phyloP scores from a whole-genome alignment of 139 green algal species.

The Chlamydomonas incerta region DNA sequence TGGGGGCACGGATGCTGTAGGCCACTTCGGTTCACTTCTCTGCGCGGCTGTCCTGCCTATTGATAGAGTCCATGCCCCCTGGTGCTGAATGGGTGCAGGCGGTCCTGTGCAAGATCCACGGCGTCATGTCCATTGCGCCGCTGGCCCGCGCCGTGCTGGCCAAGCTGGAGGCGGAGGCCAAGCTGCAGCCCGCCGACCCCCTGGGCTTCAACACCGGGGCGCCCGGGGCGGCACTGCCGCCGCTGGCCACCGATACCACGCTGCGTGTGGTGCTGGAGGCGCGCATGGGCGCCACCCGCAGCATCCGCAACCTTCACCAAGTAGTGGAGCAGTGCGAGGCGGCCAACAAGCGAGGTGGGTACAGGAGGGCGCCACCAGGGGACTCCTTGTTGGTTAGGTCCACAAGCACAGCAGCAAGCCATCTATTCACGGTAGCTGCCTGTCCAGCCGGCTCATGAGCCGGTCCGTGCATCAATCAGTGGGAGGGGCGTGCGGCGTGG shows the following conservation, averaged over 20 bases:
- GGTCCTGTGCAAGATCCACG: slow-evolving; percentile 28
- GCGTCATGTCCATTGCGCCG: not conserved
- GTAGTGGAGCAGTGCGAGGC: not conserved
- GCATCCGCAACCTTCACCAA: slow-evolving; percentile 9
- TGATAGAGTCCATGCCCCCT: too few relatives aligned
- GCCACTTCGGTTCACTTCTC: too few relatives aligned
- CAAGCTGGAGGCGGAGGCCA: not conserved
- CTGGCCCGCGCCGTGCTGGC: not conserved
- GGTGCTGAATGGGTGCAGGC: not conserved
- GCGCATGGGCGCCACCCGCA: not conserved
- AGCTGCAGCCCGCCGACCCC: not conserved
- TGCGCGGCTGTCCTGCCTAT: too few relatives aligned
- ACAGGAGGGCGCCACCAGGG: too few relatives aligned
- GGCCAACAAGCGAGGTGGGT: not conserved
- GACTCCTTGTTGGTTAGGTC: too few relatives aligned
- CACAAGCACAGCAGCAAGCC: too few relatives aligned
- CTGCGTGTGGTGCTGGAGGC: slow-evolving; percentile 28
- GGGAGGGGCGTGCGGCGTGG: too few relatives aligned
- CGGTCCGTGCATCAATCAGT: too few relatives aligned
- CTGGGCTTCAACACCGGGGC: not conserved
- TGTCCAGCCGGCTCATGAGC: too few relatives aligned
- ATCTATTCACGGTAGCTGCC: too few relatives aligned
- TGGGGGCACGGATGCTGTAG: too few relatives aligned
- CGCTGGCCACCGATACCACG: not conserved
- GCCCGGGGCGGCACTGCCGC: not conserved